Base-by-base conservation (phyloP, 495 filamentous ascomycete genomes). In the Talaromyces thailandensis region DNA sequence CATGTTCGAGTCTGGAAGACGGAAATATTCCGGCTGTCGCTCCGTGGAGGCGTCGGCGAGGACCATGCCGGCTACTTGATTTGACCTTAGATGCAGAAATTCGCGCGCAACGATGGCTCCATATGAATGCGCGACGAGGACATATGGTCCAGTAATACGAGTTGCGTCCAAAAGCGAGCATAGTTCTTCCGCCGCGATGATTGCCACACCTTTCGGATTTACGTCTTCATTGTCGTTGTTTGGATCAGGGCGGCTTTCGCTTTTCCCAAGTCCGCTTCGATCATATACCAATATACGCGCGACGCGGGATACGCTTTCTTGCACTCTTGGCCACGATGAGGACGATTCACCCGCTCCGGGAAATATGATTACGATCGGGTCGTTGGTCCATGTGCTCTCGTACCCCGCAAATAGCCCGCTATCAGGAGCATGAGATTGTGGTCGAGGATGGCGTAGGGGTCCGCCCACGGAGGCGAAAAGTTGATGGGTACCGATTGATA, bases 61-160 rank as follows among this genome's bases (percentile, higher is more conserved):
- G 2, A 80, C 75, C 67, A 81, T 72, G 1, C 77, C 78, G 2
- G 58, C 65, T 4, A 79, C 69, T 8, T 70, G 63, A 16, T 64
- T 61, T 3, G 64, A 62, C 28, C 72, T 67, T 0, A 73, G 61
- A 37, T 80, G 72, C 18, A 82, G 64, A 61, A 76, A 82, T 57
- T 77, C 73, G 9, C 81, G 74, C 21, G 78, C 79, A 50, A 84
- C 69, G 40, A 80, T 75, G 4, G 74, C 81, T 12, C 81, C 81
- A 52, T 81, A 84, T 25, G 78, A 82, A 64, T 84, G 81, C 11
- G 70, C 80, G 7, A 79, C 71, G 2, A 84, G 69, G 6, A 82
- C 31, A 45, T 78, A 71, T 3, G 79, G 81, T 1, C 66, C 70
- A 2, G 6, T 50, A 3, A 67, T 62, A 14, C 58, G 28, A 23